Evolutionary conservation across 805 yeast genomes (phyloP).

Genomic region (Lipomyces starkeyi): DNA sequence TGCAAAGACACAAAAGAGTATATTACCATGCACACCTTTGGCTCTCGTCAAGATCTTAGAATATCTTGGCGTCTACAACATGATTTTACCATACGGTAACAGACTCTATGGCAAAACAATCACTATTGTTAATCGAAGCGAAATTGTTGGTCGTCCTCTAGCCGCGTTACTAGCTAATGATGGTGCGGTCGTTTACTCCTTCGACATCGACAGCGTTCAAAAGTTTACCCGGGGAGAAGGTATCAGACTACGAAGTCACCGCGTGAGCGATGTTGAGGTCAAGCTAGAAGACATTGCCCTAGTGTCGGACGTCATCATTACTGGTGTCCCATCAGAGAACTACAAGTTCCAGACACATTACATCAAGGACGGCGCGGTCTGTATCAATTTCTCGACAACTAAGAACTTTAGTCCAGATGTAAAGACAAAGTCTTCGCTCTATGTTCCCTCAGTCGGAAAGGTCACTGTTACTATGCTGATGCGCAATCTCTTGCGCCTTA

Average conservation of each 20-base stretch:
- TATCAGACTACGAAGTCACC: constrained; percentile 77
- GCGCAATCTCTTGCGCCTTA: constrained; percentile 83
- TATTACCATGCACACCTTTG: constrained; percentile 94
- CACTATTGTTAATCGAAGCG: constrained; percentile 89
- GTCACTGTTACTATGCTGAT: constrained; percentile 94
- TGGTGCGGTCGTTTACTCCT: constrained; percentile 95
- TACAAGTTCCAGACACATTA: constrained; percentile 87
- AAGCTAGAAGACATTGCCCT: constrained; percentile 69
- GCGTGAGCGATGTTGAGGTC: constrained; percentile 63
- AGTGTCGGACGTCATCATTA: constrained; percentile 86
- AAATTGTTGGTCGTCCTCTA: constrained; percentile 95
- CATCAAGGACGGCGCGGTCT: constrained; percentile 86
- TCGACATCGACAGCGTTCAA: constrained; percentile 85
- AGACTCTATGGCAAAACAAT: constrained; percentile 91
- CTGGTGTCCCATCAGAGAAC: constrained; percentile 87
- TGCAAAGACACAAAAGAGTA: constrained; percentile 74
- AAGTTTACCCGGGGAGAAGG: constrained; percentile 95
- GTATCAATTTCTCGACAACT: constrained; percentile 80
- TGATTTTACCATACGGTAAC: constrained; percentile 83
- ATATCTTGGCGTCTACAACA: constrained; percentile 84
- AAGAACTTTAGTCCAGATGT: constrained; percentile 77
- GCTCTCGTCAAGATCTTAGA: constrained; percentile 94
- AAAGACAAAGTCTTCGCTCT: constrained; percentile 83
- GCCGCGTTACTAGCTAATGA: constrained; percentile 96
- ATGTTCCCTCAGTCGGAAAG: constrained; percentile 95